Base-by-base conservation (phyloP, 179 eudicot genomes). In the Monotropa hypopitys region DNA sequence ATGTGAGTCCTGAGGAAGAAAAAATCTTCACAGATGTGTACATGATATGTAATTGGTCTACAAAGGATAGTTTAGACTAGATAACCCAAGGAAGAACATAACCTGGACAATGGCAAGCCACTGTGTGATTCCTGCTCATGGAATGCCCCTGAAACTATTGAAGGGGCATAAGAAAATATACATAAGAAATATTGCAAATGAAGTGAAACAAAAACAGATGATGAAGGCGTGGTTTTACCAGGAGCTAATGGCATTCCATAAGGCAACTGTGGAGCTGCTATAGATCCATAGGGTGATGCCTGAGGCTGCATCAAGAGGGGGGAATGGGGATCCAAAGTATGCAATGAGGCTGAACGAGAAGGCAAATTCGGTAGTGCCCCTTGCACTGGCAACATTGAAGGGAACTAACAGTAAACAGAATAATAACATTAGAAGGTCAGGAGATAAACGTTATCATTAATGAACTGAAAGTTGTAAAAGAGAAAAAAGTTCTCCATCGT, bases 41-140 rank as follows among this genome's bases (percentile, higher is more conserved):
- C 42, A 10, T 12, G 3, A 32, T 65, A 12, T 11, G 40, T 32
- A 32, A 3, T 20, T 32, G 12, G 30, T 45, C 56, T 47, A 30
- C 42, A 51, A 43, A 30, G 45, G 57, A 45, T 10, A n/a, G 28
- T 47, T 43, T 9, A 49, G 12, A 28, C 50, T 3, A 21, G 32
- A 53, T 12, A 75, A 38, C 4, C 23, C 23, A 76, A 61, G 21
- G 43, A 38, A 40, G 65, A 40, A 35, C 11, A 10, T 15, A 56
- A 91, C 97, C 91, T 83, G 30, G 80, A 47, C 51, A 69, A 79
- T 75, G 84, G 82, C 73, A 78, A 74, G 73, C 79, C 84, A 75
- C 76, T 74, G 69, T 75, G 84, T 16, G 73, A 71, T 47, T 80
- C 84, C 40, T 83, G 89, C 59, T 84, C 87, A 78, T 77, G 71